phyloP scores from a whole-genome alignment of 106 monocot species.

The Alisma plantagoaquatica region DNA sequence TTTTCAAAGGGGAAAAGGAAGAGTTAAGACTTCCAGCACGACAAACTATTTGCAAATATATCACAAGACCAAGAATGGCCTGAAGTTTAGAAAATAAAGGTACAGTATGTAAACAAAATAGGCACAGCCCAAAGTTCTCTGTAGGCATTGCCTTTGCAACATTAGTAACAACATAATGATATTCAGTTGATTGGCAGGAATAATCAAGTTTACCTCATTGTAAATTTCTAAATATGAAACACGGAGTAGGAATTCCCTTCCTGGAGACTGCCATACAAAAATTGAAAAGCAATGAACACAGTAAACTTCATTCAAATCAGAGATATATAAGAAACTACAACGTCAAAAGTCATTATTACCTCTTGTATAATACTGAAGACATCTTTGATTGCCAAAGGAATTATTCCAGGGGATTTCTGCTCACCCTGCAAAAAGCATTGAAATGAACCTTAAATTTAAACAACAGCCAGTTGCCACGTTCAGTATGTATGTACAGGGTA shows the following conservation, averaged over 20 bases:
- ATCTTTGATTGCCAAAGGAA: constrained; percentile 94
- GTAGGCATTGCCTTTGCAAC: too few species aligned
- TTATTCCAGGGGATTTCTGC: constrained; percentile 96
- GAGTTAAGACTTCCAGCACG: too few species aligned
- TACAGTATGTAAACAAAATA: too few species aligned
- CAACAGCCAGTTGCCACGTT: too few species aligned
- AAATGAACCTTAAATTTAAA: neutral
- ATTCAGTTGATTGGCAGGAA: too few species aligned
- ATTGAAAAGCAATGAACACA: neutral
- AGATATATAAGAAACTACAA: neutral
- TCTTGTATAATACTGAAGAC: constrained; percentile 98
- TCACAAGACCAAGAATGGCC: too few species aligned
- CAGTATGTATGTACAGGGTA: too few species aligned
- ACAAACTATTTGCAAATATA: too few species aligned
- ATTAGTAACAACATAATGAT: too few species aligned
- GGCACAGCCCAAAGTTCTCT: too few species aligned
- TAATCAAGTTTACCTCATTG: constrained; percentile 68
- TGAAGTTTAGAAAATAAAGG: too few species aligned
- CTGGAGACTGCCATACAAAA: constrained; percentile 52
- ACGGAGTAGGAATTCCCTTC: constrained; percentile 92
- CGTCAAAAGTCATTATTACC: constrained; percentile 1
- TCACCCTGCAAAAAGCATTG: constrained; percentile 51
- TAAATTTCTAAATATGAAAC: constrained; percentile 99
- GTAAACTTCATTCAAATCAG: neutral
- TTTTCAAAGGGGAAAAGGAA: constrained; percentile 20